Evolutionary conservation across 2,329 filamentous ascomycete species (phyloP).

Genomic region (Boeremia lycopersici): DNA sequence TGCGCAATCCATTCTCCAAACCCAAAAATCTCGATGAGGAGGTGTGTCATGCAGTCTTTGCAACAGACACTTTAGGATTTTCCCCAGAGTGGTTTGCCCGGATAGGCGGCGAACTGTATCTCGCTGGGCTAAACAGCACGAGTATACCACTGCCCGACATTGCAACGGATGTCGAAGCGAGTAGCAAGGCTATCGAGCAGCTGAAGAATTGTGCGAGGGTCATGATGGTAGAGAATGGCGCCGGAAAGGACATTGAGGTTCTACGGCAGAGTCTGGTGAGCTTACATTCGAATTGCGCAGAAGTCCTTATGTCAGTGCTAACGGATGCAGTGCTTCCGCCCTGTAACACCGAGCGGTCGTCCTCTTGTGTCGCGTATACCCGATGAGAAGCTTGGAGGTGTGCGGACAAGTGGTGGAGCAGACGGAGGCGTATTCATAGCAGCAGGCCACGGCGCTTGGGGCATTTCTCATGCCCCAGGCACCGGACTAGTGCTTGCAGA

Average conservation of each 20-base stretch:
- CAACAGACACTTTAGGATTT: slow-evolving; percentile 62
- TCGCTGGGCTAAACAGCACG: slow-evolving; percentile 72
- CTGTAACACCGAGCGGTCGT: slow-evolving; percentile 66
- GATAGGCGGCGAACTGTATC: slow-evolving; percentile 70
- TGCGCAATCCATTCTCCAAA: slow-evolving; percentile 64
- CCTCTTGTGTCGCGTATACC: slow-evolving; percentile 67
- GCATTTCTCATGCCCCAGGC: slow-evolving; percentile 61
- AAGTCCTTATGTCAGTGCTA: neutral
- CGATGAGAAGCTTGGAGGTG: slow-evolving; percentile 61
- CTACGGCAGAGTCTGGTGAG: slow-evolving; percentile 64
- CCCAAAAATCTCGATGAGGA: slow-evolving; percentile 48
- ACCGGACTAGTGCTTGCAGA: slow-evolving; percentile 75
- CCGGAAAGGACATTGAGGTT: slow-evolving; percentile 63
- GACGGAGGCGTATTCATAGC: slow-evolving; percentile 72
- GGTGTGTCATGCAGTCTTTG: slow-evolving; percentile 72
- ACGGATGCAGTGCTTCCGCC: slow-evolving; percentile 66
- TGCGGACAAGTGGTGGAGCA: slow-evolving; percentile 49
- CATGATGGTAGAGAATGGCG: slow-evolving; percentile 53
- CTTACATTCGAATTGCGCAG: neutral
- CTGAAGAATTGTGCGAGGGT: slow-evolving; percentile 57
- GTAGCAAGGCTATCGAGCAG: slow-evolving; percentile 55
- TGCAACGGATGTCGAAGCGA: slow-evolving; percentile 58
- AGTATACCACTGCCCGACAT: slow-evolving; percentile 64
- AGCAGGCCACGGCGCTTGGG: slow-evolving; percentile 79
- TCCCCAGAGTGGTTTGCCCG: slow-evolving; percentile 75